These are phyloP conservation scores for Stellera chamaejasme DNA, from an alignment of 345 rosid genomes.

Conservation along the genomic window DNA sequence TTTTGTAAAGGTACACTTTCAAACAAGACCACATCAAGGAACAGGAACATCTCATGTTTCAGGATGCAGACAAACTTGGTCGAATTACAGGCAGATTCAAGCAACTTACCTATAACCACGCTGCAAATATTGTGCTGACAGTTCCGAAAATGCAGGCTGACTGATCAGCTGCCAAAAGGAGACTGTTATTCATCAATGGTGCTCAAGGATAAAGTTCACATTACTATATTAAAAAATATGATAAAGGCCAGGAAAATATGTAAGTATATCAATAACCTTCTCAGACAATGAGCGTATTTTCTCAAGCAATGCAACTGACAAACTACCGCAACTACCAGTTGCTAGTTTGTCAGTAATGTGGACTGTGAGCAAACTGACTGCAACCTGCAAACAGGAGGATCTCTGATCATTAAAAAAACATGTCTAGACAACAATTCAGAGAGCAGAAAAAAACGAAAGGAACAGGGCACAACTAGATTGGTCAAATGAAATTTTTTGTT, in stretches of 20 bases:
- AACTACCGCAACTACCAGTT: constrained; percentile 48
- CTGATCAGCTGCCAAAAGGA: constrained; percentile 49
- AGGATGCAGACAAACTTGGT: neutral
- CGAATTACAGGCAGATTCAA: neutral
- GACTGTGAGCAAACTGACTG: constrained; percentile 53
- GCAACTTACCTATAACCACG: constrained; percentile 64
- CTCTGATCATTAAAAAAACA: neutral
- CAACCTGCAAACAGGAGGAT: constrained; percentile 42
- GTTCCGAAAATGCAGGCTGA: constrained; percentile 73
- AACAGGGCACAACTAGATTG: too few relatives aligned
- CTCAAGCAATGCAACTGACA: constrained; percentile 56
- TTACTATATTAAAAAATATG: neutral
- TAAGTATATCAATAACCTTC: constrained; percentile 31
- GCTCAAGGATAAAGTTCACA: constrained; percentile 8
- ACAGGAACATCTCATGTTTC: neutral
- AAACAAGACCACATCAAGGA: neutral
- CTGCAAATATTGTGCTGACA: constrained; percentile 55
- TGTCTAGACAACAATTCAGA: constrained; percentile 2
- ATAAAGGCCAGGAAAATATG: neutral
- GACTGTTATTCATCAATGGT: constrained; percentile 13
- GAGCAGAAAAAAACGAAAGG: neutral
- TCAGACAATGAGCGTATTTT: constrained; percentile 39
- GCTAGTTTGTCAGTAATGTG: constrained; percentile 62
- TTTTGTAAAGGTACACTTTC: too few relatives aligned
- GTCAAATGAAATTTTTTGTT: too few relatives aligned